Evolutionary conservation across 306 rosid genomes (phyloP), one percentile per base, ranked within the genome.

Genomic region (Trichosanthes cucumerina): DNA sequence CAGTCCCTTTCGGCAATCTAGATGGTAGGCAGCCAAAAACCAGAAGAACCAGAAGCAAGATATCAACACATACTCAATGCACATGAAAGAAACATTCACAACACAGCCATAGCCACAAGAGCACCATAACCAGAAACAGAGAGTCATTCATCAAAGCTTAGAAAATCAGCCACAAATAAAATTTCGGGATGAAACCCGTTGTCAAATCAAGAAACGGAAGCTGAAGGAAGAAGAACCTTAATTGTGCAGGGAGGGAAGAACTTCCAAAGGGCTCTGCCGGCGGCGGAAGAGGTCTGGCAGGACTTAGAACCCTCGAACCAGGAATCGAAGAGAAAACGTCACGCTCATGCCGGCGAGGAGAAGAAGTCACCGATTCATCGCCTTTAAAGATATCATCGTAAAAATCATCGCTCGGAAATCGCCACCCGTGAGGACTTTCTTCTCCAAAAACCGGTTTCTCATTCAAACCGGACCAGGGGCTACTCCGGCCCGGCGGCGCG

Each of bases 371-470:
- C 4, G 91, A 82, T 3, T 83, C 88, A 3, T 88, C 93, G 15
- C 89, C 90, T 56, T 92, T 87, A 76, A 96, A 96, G 18, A 96
- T 96, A 86, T 96, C 99, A 62, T 89, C 89, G 28, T 80, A 96
- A 86, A 96, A 96, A 63, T 88, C 86, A 10, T 82, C 77, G 82
- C 87, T 87, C 19, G 82, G 52, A 38, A 73, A 24, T 50, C 93
- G 88, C 80, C 92, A 85, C 57, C 89, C 76, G 59, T 31, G 83
- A 19, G 49, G 49, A 23, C 70, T 74, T 56, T 86, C 95, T 34
- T 87, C 93, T 7, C 97, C 99, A 44, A 92, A 96, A 84, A 91
- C 97, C 3, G 97, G 93, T 79, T 88, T 92, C 84, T 87, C 97
- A 7, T 80, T 65, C 71, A 71, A 81, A 49, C 68, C n/a, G 4